These are phyloP conservation scores for Cornus suecica DNA, from an alignment of 148 eudicot genomes.

Conservation along the genomic window DNA sequence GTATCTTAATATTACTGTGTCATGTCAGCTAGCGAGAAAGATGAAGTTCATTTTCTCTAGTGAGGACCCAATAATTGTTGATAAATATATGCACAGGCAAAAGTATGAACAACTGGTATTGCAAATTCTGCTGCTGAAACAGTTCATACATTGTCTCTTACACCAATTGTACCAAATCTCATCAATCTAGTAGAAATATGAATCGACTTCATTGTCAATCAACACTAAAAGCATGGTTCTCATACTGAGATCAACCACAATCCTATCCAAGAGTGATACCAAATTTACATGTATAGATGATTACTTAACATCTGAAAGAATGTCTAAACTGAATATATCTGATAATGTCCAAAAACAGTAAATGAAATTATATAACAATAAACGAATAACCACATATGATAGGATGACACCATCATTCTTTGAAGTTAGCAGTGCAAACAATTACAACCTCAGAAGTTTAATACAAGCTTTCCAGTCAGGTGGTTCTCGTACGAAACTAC, in stretches of 20 bases:
- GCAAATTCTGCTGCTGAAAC: too few relatives aligned
- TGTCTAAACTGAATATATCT: not conserved
- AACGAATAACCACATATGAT: not conserved
- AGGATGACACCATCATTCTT: not conserved
- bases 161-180: too few relatives aligned
- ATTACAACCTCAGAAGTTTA: not conserved
- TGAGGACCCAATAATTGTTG: too few relatives aligned
- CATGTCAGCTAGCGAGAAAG: too few relatives aligned
- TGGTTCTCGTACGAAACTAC: not conserved
- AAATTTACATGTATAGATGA: not conserved
- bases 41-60: too few relatives aligned
- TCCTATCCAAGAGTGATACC: not conserved
- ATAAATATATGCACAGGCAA: too few relatives aligned
- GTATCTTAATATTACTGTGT: too few relatives aligned
- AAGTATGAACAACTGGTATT: too few relatives aligned
- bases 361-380: not conserved
- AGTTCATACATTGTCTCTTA: too few relatives aligned
- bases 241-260: not conserved
- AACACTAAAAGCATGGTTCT: not conserved
- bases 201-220: too few relatives aligned
- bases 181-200: too few relatives aligned
- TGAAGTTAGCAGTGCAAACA: not conserved
- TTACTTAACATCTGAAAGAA: not conserved
- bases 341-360: not conserved
- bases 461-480: conserved; percentile 8